Evolutionary conservation across 164 flowering plant species (phyloP).

Genomic region (Stephania japonica): DNA sequence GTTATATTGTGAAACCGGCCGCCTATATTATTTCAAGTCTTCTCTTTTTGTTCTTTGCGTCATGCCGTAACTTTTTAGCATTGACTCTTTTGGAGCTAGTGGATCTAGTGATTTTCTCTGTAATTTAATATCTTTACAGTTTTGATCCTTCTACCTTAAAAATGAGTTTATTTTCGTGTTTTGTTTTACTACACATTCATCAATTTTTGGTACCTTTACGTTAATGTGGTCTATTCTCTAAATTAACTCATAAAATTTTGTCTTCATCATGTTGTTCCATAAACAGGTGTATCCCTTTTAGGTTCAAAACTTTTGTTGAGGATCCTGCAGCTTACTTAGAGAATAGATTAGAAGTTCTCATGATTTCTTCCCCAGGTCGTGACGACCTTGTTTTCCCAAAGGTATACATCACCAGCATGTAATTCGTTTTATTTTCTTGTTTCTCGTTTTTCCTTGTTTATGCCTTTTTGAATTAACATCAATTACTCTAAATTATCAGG

Average conservation of each 20-base stretch:
- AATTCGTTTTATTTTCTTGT: neutral
- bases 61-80: too few species aligned
- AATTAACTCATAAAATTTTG: neutral
- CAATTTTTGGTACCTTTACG: too few species aligned
- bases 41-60: too few species aligned
- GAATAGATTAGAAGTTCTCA: slow-evolving; percentile 43
- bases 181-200: too few species aligned
- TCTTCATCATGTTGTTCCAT: neutral
- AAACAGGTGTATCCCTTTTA: slow-evolving; percentile 77
- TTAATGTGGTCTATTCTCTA: neutral
- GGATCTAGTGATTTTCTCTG: too few species aligned
- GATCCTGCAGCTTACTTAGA: slow-evolving; percentile 18
- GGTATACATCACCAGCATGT: slow-evolving; percentile 27
- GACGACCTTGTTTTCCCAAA: slow-evolving; percentile 74
- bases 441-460: neutral
- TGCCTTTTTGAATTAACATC: neutral
- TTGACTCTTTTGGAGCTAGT: too few species aligned
- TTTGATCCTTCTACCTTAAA: too few species aligned
- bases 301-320: slow-evolving; percentile 30
- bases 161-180: too few species aligned
- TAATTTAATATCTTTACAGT: too few species aligned
- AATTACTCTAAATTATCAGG: slow-evolving; percentile 33
- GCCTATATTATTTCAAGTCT: too few species aligned
- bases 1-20: too few species aligned
- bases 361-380: slow-evolving; percentile 73